A percentile compares a stretch with the other conserved stretches of the same genome.
phyloP scores from a whole-genome alignment of 768 basidiomycete genomes.

The Thelephora ganbajun region DNA sequence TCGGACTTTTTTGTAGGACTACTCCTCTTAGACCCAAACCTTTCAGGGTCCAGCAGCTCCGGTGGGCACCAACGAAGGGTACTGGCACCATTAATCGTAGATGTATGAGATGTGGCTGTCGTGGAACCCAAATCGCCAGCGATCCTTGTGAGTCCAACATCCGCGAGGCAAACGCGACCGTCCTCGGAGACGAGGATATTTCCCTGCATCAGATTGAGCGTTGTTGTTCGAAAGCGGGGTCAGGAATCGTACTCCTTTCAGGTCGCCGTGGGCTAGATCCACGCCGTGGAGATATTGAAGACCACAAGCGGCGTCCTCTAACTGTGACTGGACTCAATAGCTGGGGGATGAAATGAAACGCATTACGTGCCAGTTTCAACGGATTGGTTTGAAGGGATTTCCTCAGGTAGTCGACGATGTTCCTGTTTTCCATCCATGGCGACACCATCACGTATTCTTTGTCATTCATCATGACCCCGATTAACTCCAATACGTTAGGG shows the following conservation, averaged over 20 bases:
- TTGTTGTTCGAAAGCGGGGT: background rate
- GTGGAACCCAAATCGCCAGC: background rate
- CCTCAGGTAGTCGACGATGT: constrained; percentile 5
- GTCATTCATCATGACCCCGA: constrained; percentile 6
- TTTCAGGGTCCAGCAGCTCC: background rate
- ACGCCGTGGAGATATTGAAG: background rate
- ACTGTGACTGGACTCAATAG: background rate
- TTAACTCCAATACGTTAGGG: constrained; percentile 7
- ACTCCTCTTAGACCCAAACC: background rate
- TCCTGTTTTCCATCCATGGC: constrained; percentile 5
- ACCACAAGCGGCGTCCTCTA: background rate
- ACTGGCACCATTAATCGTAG: background rate
- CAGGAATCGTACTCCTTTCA: background rate
- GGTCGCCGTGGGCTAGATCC: background rate
- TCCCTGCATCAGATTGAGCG: background rate
- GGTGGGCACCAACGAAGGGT: background rate
- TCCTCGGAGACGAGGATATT: background rate
- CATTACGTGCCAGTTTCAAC: background rate
- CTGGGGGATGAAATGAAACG: background rate
- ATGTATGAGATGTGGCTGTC: background rate
- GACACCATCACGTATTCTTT: constrained; percentile 5
- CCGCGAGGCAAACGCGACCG: background rate
- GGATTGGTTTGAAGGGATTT: background rate
- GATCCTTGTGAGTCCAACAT: background rate
- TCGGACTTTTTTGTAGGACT: background rate